A percentile compares a stretch with the other conserved stretches of the same genome.
Conservation (phyloP, 2,329 filamentous ascomycete species). For the Trichoderma simmonsii region DNA sequence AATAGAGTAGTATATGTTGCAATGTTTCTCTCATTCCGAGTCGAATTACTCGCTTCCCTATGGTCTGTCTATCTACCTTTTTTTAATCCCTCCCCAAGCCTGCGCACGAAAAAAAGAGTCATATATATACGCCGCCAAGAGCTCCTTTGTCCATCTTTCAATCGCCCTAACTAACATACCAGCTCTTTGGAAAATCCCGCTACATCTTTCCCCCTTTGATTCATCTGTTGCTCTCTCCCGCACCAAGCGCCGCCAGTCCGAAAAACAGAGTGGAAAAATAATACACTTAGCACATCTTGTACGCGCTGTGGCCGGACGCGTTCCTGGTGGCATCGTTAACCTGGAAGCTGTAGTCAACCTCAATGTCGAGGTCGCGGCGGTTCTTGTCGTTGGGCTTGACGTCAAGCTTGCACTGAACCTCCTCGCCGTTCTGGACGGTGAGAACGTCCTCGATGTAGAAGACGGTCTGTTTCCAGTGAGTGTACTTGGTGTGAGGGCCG, state of each 20-base stretch:
- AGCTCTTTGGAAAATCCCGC: neutral
- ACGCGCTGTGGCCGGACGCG: conserved; percentile 68
- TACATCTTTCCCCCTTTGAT: neutral
- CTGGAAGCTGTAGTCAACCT: conserved; percentile 76
- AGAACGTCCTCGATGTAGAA: conserved; percentile 95
- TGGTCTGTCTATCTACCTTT: conserved; percentile 15
- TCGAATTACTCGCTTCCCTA: conserved; percentile 2
- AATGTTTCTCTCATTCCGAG: conserved; percentile 1
- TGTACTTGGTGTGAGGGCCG: conserved; percentile 97
- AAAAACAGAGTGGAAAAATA: neutral
- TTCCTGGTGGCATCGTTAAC: conserved; percentile 69
- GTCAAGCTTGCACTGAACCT: conserved; percentile 67
- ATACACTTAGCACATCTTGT: conserved; percentile 67
- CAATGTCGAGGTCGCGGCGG: conserved; percentile 90
- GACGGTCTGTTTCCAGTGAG: conserved; percentile 99
- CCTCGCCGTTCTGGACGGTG: conserved; percentile 85
- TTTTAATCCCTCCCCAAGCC: neutral
- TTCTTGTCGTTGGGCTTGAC: conserved; percentile 94
- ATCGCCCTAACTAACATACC: neutral
- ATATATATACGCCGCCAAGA: conserved; percentile 18
- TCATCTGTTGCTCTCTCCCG: neutral
- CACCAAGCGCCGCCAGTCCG: neutral
- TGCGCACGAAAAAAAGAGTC: conserved; percentile 2
- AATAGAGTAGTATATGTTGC: neutral
- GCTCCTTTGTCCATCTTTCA: neutral